Percentiles rank a stretch among this genome's conserved stretches.
phyloP scores from a whole-genome alignment of 208 protist genomes.

The Lotmaria passim region DNA sequence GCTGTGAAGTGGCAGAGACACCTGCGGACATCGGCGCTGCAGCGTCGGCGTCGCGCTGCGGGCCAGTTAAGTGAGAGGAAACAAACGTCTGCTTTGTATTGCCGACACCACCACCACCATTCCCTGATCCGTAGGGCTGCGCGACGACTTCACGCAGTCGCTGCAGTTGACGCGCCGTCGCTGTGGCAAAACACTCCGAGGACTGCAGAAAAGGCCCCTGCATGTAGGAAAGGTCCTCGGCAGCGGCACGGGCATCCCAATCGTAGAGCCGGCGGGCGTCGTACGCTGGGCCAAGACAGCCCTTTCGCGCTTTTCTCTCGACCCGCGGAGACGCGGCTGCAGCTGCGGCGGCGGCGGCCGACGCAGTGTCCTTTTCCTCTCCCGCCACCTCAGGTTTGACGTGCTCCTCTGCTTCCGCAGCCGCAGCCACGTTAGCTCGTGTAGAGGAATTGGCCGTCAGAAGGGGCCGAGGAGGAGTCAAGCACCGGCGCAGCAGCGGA shows the following conservation, averaged over 20 bases:
- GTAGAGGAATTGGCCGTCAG: neutral
- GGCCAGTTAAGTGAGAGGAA: no score
- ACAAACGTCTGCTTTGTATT: neutral
- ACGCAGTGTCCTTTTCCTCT: neutral
- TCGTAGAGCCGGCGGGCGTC: constrained; percentile 31
- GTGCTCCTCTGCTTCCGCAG: neutral
- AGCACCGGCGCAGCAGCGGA: constrained; percentile 36
- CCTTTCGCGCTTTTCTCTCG: neutral
- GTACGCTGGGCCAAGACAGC: neutral
- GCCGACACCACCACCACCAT: no score
- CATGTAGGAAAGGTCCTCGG: constrained; percentile 30
- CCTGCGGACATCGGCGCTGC: neutral
- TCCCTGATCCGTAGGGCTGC: constrained; percentile 12
- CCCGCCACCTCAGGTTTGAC: neutral
- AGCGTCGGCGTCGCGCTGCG: neutral
- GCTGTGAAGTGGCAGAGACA: neutral
- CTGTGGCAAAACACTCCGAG: constrained; percentile 19
- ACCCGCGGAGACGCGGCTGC: no score
- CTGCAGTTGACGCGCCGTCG: constrained; percentile 27
- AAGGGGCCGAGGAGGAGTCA: constrained; percentile 40
- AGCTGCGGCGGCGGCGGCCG: no score
- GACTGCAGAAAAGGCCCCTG: constrained; percentile 28
- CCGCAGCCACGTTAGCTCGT: neutral
- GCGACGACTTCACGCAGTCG: constrained; percentile 17
- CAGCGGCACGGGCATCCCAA: constrained; percentile 22